Percentiles rank a stretch among this genome's conserved stretches.
Evolutionary conservation across 2,329 filamentous ascomycete species (phyloP).

Genomic region (Penicillium digitatum): DNA sequence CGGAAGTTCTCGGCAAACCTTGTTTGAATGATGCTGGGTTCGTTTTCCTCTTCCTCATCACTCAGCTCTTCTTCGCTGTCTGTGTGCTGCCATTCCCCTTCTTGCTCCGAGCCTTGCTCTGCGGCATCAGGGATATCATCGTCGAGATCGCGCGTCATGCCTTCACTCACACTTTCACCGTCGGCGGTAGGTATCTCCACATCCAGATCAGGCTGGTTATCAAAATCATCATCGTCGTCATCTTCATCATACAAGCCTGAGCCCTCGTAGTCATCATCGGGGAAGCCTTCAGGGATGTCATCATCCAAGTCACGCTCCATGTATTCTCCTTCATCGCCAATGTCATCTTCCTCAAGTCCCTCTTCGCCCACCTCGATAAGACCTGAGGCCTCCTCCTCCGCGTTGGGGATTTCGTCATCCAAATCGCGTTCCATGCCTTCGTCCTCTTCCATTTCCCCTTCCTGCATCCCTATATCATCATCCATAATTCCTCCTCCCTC

Average conservation of each 20-base stretch:
- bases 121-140: constrained; percentile 64
- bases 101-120: constrained; percentile 43
- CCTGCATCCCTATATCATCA: constrained; percentile 41
- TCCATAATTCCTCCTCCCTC: constrained; percentile 38
- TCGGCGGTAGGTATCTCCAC: constrained; percentile 60
- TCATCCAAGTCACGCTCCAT: constrained; percentile 65
- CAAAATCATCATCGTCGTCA: constrained; percentile 44
- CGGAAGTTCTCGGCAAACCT: constrained; percentile 29
- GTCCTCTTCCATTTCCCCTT: constrained; percentile 41
- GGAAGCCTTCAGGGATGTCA: constrained; percentile 64
- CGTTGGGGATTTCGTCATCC: constrained; percentile 47
- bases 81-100: constrained; percentile 68
- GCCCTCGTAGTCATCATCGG: constrained; percentile 44
- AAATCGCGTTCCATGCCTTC: constrained; percentile 42
- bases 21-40: constrained; percentile 26
- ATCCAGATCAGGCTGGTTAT: constrained; percentile 48
- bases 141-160: constrained; percentile 66
- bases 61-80: constrained; percentile 65
- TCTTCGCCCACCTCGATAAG: constrained; percentile 44
- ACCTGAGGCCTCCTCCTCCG: constrained; percentile 39
- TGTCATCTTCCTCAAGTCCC: constrained; percentile 51
- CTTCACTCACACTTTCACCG: constrained; percentile 50
- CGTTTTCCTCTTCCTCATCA: constrained; percentile 40
- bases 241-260: constrained; percentile 39
- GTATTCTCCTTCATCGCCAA: constrained; percentile 48